Base-by-base conservation (phyloP, 2,329 filamentous ascomycete genomes). In the Emydomyces testavorans region DNA sequence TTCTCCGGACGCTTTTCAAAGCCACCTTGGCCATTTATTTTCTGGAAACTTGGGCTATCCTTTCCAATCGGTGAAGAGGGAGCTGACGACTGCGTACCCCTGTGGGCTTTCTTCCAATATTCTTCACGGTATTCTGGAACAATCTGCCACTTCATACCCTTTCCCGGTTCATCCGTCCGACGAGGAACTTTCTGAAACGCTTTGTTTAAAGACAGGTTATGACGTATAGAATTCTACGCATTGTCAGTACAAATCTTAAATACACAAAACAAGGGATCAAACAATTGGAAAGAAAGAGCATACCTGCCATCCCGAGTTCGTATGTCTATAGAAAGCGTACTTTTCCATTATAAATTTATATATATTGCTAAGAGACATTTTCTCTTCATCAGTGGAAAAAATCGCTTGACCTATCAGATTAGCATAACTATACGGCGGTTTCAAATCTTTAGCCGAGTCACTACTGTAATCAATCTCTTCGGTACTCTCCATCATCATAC, bases 121-220 rank as follows among this genome's bases (percentile, higher is more conserved):
- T 94, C 90, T 15, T 95, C 86, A 41, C 83, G 80, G 54, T 82
- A 77, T 53, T 93, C 85, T 1, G 85, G 76, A 3, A 86, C 80
- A 60, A 98, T 89, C 65, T 90, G 86, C 92, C 92, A 98, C 63
- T 96, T 96, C 88, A 95, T 96, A 23, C 92, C 92, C 64, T 98
- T 98, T 10, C 92, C 92, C 18, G 92, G 92, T 63, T 98, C 92
- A 57, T 96, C 87, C 0, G 88, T 94, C 13, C 85, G 82, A 39
- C 92, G 82, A 2, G 92, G 85, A 6, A 94, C 84, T 65, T 98
- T 98, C 57, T 88, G 82, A 60, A 98, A 98, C 0, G 83, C 80
- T 63, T 95, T 94, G 65, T 94, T 96, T 35, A 98, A 69, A 1
- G 92, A 96, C 11, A 98, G 68, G 58, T 98, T 98, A 64, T 98